Evolutionary conservation across 345 rosid species (phyloP).

Genomic region (Populus ilicifolia): DNA sequence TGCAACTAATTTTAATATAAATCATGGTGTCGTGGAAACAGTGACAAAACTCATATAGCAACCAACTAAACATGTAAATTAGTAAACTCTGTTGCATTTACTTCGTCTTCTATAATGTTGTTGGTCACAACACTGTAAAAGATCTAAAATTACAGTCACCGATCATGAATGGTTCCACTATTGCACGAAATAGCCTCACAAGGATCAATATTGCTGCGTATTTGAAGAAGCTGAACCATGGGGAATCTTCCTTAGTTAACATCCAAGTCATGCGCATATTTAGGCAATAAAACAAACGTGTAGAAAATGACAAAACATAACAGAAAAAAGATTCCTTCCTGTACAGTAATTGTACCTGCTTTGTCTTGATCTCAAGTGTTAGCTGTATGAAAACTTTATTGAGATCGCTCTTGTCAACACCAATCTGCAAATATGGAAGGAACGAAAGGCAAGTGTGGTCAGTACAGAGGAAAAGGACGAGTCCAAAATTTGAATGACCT

Average conservation of each 20-base stretch:
- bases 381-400: conserved; percentile 74
- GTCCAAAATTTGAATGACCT: background rate
- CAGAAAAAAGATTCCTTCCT: background rate
- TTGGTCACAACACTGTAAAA: background rate
- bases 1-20: background rate
- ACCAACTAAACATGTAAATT: background rate
- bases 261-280: background rate
- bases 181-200: background rate
- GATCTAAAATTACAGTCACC: background rate
- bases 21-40: background rate
- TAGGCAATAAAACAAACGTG: background rate
- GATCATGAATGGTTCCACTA: background rate
- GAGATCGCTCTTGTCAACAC: conserved; percentile 66
- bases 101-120: background rate
- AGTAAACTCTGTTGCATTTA: background rate
- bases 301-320: background rate
- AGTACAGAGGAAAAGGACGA: background rate
- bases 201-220: background rate
- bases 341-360: conserved; percentile 53
- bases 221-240: background rate
- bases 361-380: conserved; percentile 77
- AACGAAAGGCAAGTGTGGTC: background rate
- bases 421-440: conserved; percentile 50
- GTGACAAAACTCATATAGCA: background rate
- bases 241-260: background rate